Conservation (phyloP, 1,284 basidiomycete genomes). For the Phellinidium pouzarii region DNA sequence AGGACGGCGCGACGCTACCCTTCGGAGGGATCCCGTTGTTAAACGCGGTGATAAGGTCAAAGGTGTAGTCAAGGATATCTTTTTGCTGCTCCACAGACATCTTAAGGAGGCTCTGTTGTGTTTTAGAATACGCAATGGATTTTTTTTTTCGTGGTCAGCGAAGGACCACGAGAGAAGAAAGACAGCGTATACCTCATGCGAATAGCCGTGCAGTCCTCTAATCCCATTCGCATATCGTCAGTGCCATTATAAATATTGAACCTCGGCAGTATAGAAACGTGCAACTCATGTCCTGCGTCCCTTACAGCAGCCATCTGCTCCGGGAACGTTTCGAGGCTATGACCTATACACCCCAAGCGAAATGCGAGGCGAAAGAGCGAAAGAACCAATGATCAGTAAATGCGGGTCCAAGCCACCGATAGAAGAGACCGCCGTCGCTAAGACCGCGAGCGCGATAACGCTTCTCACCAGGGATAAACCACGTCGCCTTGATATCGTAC, state of each 20-base stretch:
- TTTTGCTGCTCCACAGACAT: slow-evolving; percentile 64
- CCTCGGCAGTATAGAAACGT: slow-evolving; percentile 18
- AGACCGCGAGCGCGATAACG: too few species aligned
- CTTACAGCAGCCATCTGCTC: slow-evolving; percentile 57
- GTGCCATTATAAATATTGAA: background rate
- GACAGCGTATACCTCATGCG: slow-evolving; percentile 49
- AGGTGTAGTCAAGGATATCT: slow-evolving; percentile 66
- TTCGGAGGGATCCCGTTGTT: slow-evolving; percentile 62
- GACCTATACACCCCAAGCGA: slow-evolving; percentile 45
- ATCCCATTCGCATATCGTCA: background rate
- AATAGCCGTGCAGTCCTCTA: slow-evolving; percentile 69
- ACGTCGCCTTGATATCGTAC: slow-evolving; percentile 59
- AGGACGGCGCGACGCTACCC: slow-evolving; percentile 71
- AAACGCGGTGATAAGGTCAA: slow-evolving; percentile 60
- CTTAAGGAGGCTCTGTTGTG: slow-evolving; percentile 49
- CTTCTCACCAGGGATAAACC: slow-evolving; percentile 63
- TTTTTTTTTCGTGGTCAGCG: too few species aligned
- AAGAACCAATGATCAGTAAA: too few species aligned
- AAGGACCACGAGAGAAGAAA: background rate
- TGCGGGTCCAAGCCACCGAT: too few species aligned
- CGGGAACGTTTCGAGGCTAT: slow-evolving; percentile 66
- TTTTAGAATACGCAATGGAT: too few species aligned
- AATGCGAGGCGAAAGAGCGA: too few species aligned
- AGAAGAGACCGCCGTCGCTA: too few species aligned
- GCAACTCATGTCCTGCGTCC: slow-evolving; percentile 67